Evolutionary conservation across 2,329 filamentous ascomycete genomes (phyloP).

Genomic region (Pseudopyricularia cyperi): DNA sequence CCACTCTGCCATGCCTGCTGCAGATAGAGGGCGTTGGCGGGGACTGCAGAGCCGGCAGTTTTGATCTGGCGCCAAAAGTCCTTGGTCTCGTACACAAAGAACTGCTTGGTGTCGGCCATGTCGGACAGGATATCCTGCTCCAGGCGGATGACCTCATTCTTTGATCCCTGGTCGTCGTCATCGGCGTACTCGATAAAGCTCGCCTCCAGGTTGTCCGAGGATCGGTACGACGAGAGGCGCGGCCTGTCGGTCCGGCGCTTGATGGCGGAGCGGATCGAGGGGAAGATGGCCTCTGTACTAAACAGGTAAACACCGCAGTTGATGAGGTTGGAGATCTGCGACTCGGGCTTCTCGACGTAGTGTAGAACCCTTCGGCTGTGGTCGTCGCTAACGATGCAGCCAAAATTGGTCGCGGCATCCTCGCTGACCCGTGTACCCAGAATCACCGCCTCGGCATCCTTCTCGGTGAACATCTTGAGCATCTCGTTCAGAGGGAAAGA

Average conservation of each 20-base stretch:
- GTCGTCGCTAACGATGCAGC: conserved; percentile 89
- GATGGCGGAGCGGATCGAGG: conserved; percentile 84
- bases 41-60: conserved; percentile 91
- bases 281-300: conserved; percentile 89
- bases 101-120: conserved; percentile 91
- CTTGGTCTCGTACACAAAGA: conserved; percentile 97
- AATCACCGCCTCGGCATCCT: conserved; percentile 92
- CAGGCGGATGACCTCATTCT: conserved; percentile 79
- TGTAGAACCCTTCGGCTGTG: conserved; percentile 93
- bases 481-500: conserved; percentile 94
- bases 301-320: conserved; percentile 99
- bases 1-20: conserved; percentile 81
- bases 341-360: conserved; percentile 98
- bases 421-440: conserved; percentile 83
- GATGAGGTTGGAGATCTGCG: conserved; percentile 94
- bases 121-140: conserved; percentile 96
- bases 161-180: conserved; percentile 55
- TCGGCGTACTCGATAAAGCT: conserved; percentile 36
- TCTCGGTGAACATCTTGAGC: conserved; percentile 87
- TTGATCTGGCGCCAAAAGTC: conserved; percentile 99
- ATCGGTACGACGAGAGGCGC: conserved; percentile 86
- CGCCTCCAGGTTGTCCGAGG: conserved; percentile 79
- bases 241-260: conserved; percentile 89
- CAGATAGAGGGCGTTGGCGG: conserved; percentile 91
- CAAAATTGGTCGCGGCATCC: conserved; percentile 89